Conservation (phyloP, 129 eudicot species). For the Lonicera japonica region DNA sequence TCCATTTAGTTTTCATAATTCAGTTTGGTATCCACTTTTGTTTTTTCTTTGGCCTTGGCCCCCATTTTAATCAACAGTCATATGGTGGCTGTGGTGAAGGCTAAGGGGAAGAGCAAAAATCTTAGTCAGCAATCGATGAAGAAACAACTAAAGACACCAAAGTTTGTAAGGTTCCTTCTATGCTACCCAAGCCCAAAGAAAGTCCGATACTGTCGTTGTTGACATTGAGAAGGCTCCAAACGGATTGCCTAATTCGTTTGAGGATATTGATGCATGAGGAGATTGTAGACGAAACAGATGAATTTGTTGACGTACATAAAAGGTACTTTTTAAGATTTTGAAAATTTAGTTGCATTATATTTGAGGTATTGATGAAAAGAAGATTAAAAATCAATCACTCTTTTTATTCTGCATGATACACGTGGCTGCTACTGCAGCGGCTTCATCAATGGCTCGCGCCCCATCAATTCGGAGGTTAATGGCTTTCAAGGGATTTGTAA, state of each 20-base stretch:
- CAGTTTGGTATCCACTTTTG: too few relatives aligned
- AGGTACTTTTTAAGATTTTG: constrained; percentile 64
- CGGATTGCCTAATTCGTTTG: too few relatives aligned
- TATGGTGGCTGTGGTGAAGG: constrained; percentile 96
- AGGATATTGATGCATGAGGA: constrained; percentile 90
- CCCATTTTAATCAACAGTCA: too few relatives aligned
- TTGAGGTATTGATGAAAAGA: neutral
- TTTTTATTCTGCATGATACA: constrained; percentile 57
- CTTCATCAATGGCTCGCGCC: constrained; percentile 79
- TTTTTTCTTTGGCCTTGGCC: too few relatives aligned
- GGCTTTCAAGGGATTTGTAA: constrained; percentile 51
- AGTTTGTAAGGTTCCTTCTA: too few relatives aligned
- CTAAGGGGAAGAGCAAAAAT: constrained; percentile 40
- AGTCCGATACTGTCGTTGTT: too few relatives aligned
- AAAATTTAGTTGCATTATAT: neutral
- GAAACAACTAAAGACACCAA: constrained; percentile 31
- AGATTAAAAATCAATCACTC: neutral
- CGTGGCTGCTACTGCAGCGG: constrained; percentile 95
- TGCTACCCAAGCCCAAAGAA: too few relatives aligned
- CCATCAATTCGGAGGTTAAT: constrained; percentile 64
- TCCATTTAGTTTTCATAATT: too few relatives aligned
- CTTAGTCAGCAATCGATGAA: constrained; percentile 36
- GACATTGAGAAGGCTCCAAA: too few relatives aligned
- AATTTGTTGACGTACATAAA: too few relatives aligned
- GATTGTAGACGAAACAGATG: constrained; percentile 98